These are phyloP conservation scores for Phoma sp. DNA, from an alignment of 2,329 filamentous ascomycete species.

Conservation along the genomic window DNA sequence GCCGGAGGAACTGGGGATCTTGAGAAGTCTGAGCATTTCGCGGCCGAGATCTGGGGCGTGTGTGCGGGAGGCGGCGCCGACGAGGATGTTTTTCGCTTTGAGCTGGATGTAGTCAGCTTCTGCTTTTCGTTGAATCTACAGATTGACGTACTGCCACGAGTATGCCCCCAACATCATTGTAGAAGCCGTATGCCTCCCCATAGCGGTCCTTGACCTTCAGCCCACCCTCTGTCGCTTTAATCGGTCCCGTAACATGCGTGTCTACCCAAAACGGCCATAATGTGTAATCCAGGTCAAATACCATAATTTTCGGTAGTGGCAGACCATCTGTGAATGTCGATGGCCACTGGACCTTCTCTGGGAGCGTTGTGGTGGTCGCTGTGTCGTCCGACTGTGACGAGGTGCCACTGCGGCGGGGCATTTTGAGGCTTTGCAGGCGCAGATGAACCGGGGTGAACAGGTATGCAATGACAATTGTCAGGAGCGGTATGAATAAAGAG, in stretches of 20 bases:
- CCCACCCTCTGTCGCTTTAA: slow-evolving; percentile 60
- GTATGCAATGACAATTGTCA: neutral
- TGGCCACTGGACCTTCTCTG: slow-evolving; percentile 51
- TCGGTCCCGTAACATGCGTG: slow-evolving; percentile 81
- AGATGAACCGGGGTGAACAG: neutral
- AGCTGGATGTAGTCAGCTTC: slow-evolving; percentile 37
- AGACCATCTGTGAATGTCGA: slow-evolving; percentile 68
- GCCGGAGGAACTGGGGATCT: slow-evolving; percentile 63
- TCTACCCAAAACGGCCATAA: slow-evolving; percentile 99
- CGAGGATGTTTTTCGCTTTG: slow-evolving; percentile 55
- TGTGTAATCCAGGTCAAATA: slow-evolving; percentile 97
- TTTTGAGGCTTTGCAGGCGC: slow-evolving; percentile 15
- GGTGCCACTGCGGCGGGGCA: slow-evolving; percentile 39
- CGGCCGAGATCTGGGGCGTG: slow-evolving; percentile 78
- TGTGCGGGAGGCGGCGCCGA: slow-evolving; percentile 84
- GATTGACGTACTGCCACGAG: slow-evolving; percentile 43
- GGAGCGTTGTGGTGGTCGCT: slow-evolving; percentile 44
- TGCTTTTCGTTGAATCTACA: accelerated
- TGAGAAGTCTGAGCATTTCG: slow-evolving; percentile 78
- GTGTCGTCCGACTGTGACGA: slow-evolving; percentile 30
- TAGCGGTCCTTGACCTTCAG: slow-evolving; percentile 59
- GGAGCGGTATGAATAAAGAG: neutral
- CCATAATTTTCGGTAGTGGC: slow-evolving; percentile 80
- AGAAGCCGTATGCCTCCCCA: slow-evolving; percentile 56
- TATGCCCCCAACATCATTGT: slow-evolving; percentile 53